Conservation (phyloP, 1,139 yeast genomes). For the Suhomyces bokatorum region DNA sequence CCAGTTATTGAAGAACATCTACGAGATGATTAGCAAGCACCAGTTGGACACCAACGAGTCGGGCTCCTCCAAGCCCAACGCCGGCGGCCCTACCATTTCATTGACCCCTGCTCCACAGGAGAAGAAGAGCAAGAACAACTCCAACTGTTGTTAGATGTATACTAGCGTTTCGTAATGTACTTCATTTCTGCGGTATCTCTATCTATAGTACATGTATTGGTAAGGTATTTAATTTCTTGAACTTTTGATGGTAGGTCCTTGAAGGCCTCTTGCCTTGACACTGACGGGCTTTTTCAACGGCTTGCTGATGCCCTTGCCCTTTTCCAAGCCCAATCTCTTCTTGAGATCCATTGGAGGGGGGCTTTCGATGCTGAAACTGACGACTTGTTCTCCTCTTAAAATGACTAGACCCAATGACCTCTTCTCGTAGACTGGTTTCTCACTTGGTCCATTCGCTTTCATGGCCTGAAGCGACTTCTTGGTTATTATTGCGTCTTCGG, state of each 20-base stretch:
- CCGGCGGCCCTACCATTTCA: slow-evolving; percentile 85
- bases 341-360: slow-evolving; percentile 61
- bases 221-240: slow-evolving; percentile 1
- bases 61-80: slow-evolving; percentile 47
- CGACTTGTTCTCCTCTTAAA: slow-evolving; percentile 84
- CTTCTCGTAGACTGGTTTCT: slow-evolving; percentile 44
- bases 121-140: slow-evolving; percentile 58
- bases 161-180: slow-evolving; percentile 5
- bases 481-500: slow-evolving; percentile 80
- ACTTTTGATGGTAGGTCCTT: slow-evolving; percentile 16
- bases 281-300: slow-evolving; percentile 35
- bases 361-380: slow-evolving; percentile 80
- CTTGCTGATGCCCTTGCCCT: slow-evolving; percentile 48
- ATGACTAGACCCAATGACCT: slow-evolving; percentile 79
- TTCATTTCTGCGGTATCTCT: slow-evolving; percentile 1
- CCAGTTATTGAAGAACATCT: slow-evolving; percentile 86
- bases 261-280: slow-evolving; percentile 13
- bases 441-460: slow-evolving; percentile 34
- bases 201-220: slow-evolving; percentile 4
- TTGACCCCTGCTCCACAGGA: slow-evolving; percentile 94
- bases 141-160: slow-evolving; percentile 59
- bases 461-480: slow-evolving; percentile 53
- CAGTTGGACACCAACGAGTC: slow-evolving; percentile 74
- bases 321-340: slow-evolving; percentile 41
- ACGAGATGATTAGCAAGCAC: slow-evolving; percentile 87